Percentiles rank a stretch among this genome's conserved stretches.
phyloP scores from a whole-genome alignment of 106 monocot genomes.

The Allium cepa region DNA sequence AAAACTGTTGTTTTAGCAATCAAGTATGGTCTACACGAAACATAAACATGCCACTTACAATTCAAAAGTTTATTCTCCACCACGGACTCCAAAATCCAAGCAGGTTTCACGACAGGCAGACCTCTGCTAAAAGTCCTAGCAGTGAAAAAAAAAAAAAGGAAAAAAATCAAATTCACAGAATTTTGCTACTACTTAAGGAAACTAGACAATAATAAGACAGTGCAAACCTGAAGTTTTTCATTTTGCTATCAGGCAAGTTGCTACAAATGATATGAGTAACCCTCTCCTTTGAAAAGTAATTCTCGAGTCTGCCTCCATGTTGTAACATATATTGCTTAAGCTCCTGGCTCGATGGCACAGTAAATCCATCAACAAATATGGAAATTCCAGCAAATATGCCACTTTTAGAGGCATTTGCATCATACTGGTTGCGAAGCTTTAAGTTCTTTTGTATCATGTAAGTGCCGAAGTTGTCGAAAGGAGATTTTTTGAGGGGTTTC shows the following conservation, averaged over 20 bases:
- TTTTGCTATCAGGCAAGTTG: slow-evolving; percentile 78
- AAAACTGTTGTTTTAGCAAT: not conserved
- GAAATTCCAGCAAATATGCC: slow-evolving; percentile 82
- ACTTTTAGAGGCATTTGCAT: slow-evolving; percentile 42
- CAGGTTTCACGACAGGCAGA: slow-evolving; percentile 83
- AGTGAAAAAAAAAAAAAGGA: too few relatives aligned
- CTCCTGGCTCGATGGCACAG: slow-evolving; percentile 89
- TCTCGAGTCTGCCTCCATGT: slow-evolving; percentile 81
- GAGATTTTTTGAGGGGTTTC: slow-evolving; percentile 7
- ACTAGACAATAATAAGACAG: not conserved
- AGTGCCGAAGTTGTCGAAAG: slow-evolving; percentile 30
- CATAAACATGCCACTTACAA: slow-evolving; percentile 37
- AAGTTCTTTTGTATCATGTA: slow-evolving; percentile 91
- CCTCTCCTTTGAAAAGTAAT: slow-evolving; percentile 81
- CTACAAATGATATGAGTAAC: slow-evolving; percentile 92
- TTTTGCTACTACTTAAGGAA: not conserved
- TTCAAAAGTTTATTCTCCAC: slow-evolving; percentile 70
- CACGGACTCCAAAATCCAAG: slow-evolving; percentile 81
- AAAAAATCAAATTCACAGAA: slow-evolving; percentile 3
- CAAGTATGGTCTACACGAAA: not conserved
- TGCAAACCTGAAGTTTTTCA: slow-evolving; percentile 71
- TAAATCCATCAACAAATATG: slow-evolving; percentile 89
- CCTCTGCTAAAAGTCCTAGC: slow-evolving; percentile 83
- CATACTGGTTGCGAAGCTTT: slow-evolving; percentile 83
- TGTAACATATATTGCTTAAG: slow-evolving; percentile 71